phyloP scores from a whole-genome alignment of 176 grass and related monocot genomes.

The Juncus inflexus region DNA sequence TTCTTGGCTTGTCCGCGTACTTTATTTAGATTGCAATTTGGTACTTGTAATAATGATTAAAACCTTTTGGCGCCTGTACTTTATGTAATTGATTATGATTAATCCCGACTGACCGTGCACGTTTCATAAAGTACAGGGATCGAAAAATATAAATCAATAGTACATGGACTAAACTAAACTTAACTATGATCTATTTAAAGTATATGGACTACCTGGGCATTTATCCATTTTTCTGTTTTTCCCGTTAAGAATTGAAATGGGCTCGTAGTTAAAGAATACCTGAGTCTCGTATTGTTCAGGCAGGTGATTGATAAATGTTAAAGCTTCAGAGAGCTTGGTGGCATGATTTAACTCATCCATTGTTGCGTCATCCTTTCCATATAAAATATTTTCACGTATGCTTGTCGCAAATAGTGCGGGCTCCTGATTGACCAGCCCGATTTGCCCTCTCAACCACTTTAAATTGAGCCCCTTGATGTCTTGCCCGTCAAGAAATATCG shows the following conservation, averaged over 20 bases:
- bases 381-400: conserved; percentile 95
- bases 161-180: too few relatives aligned
- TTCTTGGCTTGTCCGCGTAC: too few relatives aligned
- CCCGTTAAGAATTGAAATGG: too few relatives aligned
- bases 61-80: too few relatives aligned
- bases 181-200: too few relatives aligned
- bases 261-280: conserved; percentile 16
- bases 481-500: conserved; percentile 55
- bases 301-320: conserved; percentile 82
- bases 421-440: conserved; percentile 93
- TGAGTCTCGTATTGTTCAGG: conserved; percentile 85
- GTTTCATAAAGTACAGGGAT: too few relatives aligned
- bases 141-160: too few relatives aligned
- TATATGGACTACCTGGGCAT: neutral
- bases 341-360: conserved; percentile 64
- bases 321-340: conserved; percentile 80
- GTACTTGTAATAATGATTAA: too few relatives aligned
- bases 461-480: conserved; percentile 74
- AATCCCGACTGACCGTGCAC: too few relatives aligned
- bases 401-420: conserved; percentile 93
- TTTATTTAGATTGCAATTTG: too few relatives aligned
- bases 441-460: conserved; percentile 83
- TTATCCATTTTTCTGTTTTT: too few relatives aligned
- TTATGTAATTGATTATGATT: too few relatives aligned
- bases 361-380: conserved; percentile 74